Percentiles rank a stretch among this genome's conserved stretches.
Evolutionary conservation across 2,329 filamentous ascomycete genomes (phyloP).

Genomic region (Hypomyces perniciosus): DNA sequence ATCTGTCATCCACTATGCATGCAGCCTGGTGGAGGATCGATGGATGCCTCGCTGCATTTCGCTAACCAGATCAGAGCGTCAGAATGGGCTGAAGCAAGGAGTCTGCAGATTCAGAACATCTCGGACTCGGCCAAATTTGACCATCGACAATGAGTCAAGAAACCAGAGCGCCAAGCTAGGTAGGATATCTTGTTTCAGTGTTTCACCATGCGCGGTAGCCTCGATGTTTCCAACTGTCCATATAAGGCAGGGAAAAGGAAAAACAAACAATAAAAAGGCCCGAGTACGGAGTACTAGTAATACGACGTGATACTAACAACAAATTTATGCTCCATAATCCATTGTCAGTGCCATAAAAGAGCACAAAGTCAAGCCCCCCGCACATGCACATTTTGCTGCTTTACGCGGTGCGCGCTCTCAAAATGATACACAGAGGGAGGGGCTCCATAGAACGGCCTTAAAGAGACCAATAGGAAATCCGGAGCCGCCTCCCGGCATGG

Average conservation of each 20-base stretch:
- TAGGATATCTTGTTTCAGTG: slow-evolving; percentile 11
- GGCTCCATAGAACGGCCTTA: not conserved
- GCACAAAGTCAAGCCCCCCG: not conserved
- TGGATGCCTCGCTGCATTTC: too few relatives aligned
- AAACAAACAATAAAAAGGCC: not conserved
- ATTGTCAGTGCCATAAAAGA: not conserved
- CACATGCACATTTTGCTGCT: slow-evolving; percentile 17
- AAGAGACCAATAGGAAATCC: not conserved
- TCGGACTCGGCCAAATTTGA: too few relatives aligned
- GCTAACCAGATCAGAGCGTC: not conserved
- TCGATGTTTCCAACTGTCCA: too few relatives aligned
- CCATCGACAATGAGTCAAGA: not conserved
- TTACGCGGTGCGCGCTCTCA: slow-evolving; percentile 22
- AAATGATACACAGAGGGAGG: slow-evolving; percentile 22
- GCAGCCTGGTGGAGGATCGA: too few relatives aligned
- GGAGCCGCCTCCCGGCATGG: slow-evolving; percentile 1
- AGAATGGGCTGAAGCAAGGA: not conserved
- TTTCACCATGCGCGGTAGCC: slow-evolving; percentile 12
- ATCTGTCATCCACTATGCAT: too few relatives aligned
- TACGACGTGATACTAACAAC: too few relatives aligned
- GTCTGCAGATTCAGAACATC: not conserved
- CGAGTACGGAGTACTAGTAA: too few relatives aligned
- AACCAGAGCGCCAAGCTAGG: not conserved
- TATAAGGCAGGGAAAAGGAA: not conserved
- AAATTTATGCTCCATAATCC: too few relatives aligned